Conservation (phyloP, 306 rosid species). For the Malus asiatica region DNA sequence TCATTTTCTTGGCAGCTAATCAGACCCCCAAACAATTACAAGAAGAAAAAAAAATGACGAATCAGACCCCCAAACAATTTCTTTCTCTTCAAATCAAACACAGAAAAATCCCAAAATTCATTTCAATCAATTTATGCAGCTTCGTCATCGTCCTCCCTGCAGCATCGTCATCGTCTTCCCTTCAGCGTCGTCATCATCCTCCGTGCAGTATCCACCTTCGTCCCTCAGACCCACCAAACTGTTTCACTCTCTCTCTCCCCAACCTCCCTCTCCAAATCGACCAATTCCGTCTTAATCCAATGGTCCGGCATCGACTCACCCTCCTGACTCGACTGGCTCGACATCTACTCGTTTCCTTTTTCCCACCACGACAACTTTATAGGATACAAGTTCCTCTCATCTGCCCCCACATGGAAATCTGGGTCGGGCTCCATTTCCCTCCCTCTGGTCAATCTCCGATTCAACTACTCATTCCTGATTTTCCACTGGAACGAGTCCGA, state of each 20-base stretch:
- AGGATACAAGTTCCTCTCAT: slow-evolving; percentile 61
- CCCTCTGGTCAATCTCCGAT: slow-evolving; percentile 66
- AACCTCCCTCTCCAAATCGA: slow-evolving; percentile 44
- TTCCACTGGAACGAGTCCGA: slow-evolving; percentile 71
- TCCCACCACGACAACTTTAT: slow-evolving; percentile 52
- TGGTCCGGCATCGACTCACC: slow-evolving; percentile 48
- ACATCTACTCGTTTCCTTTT: slow-evolving; percentile 51
- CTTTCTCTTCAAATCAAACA: too few species aligned
- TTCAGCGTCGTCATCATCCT: too few species aligned
- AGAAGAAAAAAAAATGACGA: too few species aligned
- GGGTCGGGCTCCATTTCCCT: slow-evolving; percentile 61
- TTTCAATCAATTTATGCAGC: too few species aligned
- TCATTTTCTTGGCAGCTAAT: too few species aligned
- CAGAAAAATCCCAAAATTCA: too few species aligned
- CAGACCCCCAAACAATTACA: too few species aligned
- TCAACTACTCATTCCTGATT: slow-evolving; percentile 71
- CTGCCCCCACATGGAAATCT: slow-evolving; percentile 49
- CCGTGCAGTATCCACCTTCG: too few species aligned
- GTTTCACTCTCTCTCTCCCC: slow-evolving; percentile 28
- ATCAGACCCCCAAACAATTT: too few species aligned
- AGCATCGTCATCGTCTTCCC: too few species aligned
- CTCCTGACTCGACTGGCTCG: too few species aligned
- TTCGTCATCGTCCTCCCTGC: too few species aligned
- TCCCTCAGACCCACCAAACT: slow-evolving; percentile 23
- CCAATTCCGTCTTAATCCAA: slow-evolving; percentile 57